Conservation (phyloP, 2,329 filamentous ascomycete genomes). For the Fusarium sp. region DNA sequence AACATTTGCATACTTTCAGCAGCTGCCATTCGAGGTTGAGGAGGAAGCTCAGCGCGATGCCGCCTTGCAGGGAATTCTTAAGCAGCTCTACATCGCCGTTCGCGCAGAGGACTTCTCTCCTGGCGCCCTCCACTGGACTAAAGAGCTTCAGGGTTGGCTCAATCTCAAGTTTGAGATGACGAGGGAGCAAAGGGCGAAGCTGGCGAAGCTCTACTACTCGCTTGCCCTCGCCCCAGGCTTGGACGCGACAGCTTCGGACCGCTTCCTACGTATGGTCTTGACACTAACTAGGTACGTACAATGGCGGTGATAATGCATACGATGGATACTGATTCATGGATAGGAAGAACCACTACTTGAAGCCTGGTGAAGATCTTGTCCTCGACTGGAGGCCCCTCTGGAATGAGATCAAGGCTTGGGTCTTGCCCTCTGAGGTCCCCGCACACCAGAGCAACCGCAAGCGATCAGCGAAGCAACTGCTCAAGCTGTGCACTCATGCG, state of each 20-base stretch:
- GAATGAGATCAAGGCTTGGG: constrained; percentile 91
- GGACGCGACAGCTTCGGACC: constrained; percentile 83
- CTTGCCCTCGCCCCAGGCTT: constrained; percentile 90
- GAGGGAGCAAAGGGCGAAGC: constrained; percentile 81
- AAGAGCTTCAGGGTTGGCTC: constrained; percentile 95
- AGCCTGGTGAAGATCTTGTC: constrained; percentile 87
- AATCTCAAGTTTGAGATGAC: constrained; percentile 98
- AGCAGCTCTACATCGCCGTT: constrained; percentile 91
- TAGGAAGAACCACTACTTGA: constrained; percentile 95
- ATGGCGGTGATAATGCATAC: constrained; percentile 4
- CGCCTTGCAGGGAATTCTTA: constrained; percentile 88
- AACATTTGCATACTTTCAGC: constrained; percentile 92
- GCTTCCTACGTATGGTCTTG: constrained; percentile 97
- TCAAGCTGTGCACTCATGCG: constrained; percentile 90
- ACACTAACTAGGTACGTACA: constrained; percentile 85
- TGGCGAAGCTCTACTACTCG: constrained; percentile 95
- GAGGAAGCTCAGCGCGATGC: constrained; percentile 80
- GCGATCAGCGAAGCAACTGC: constrained; percentile 73
- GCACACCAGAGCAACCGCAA: constrained; percentile 68
- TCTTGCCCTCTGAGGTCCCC: constrained; percentile 86
- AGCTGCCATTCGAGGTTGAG: constrained; percentile 91
- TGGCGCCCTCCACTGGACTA: constrained; percentile 95
- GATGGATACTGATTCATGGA: constrained; percentile 17
- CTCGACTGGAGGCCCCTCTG: constrained; percentile 95
- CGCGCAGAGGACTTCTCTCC: constrained; percentile 94